A percentile compares a stretch with the other conserved stretches of the same genome.
Evolutionary conservation across 805 yeast genomes (phyloP).

Genomic region (Blastobotrys muscicola): DNA sequence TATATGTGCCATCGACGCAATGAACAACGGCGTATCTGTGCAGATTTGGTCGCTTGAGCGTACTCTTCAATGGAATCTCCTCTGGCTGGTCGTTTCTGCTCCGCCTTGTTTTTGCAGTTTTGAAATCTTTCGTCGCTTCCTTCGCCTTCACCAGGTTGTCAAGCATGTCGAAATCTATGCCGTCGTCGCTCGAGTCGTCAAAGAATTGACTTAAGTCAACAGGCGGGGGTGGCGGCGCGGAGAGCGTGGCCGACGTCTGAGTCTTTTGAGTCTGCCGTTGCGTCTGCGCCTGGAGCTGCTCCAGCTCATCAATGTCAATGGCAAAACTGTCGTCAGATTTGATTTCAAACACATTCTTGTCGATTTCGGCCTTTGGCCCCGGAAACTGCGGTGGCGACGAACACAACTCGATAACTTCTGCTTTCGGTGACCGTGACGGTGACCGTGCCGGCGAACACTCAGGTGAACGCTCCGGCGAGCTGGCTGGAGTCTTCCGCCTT

Average conservation of each 20-base stretch:
- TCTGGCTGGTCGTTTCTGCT: constrained; percentile 1
- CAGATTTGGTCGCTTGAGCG: constrained; percentile 8
- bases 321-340: too few species aligned
- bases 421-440: too few species aligned
- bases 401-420: too few species aligned
- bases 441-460: too few species aligned
- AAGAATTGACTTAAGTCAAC: not conserved
- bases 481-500: too few species aligned
- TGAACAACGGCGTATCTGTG: constrained; percentile 12
- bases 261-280: too few species aligned
- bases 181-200: not conserved
- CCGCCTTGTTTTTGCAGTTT: constrained; percentile 3
- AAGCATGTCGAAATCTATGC: not conserved
- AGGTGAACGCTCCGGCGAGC: too few species aligned
- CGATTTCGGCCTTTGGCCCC: too few species aligned
- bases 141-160: not conserved
- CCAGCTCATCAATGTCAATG: too few species aligned
- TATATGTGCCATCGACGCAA: constrained; percentile 1
- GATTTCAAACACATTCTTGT: too few species aligned
- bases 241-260: not conserved
- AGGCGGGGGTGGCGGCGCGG: not conserved
- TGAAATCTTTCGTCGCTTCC: constrained; percentile 1
- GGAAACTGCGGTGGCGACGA: too few species aligned
- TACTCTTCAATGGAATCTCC: constrained; percentile 5
- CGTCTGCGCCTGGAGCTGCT: too few species aligned